Conservation (phyloP, 2,329 filamentous ascomycete genomes). For the Penicillium brevicompactum region DNA sequence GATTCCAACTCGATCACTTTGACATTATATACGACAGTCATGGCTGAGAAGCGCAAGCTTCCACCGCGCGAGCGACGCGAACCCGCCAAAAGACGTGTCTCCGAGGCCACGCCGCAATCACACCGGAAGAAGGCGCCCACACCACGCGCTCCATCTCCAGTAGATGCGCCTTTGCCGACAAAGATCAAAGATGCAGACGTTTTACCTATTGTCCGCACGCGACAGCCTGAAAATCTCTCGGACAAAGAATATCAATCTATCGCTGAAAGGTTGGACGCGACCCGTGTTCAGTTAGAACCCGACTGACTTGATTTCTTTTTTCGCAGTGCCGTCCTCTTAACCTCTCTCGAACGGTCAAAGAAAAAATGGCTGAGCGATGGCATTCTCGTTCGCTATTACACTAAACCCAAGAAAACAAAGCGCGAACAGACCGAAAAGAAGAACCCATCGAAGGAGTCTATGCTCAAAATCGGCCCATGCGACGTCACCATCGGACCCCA, state of each 20-base stretch:
- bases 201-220: slow-evolving; percentile 55
- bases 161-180: slow-evolving; percentile 51
- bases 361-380: slow-evolving; percentile 59
- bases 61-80: slow-evolving; percentile 48
- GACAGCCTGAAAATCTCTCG: slow-evolving; percentile 53
- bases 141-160: slow-evolving; percentile 30
- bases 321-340: slow-evolving; percentile 56
- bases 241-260: slow-evolving; percentile 61
- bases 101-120: slow-evolving; percentile 40
- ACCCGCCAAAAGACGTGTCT: slow-evolving; percentile 46
- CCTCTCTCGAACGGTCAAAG: slow-evolving; percentile 61
- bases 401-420: slow-evolving; percentile 60
- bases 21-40: slow-evolving; percentile 12
- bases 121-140: slow-evolving; percentile 41
- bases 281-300: not conserved
- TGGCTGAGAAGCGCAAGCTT: slow-evolving; percentile 48
- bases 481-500: slow-evolving; percentile 65
- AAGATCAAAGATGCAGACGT: slow-evolving; percentile 56
- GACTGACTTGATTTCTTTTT: slow-evolving; percentile 18
- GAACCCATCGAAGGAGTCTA: slow-evolving; percentile 55
- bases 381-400: slow-evolving; percentile 60
- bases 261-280: slow-evolving; percentile 52
- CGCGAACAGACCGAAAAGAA: slow-evolving; percentile 49
- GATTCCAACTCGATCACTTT: not conserved
- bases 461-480: slow-evolving; percentile 59